Percentiles rank a stretch among this genome's conserved stretches.
Evolutionary conservation across 2,329 filamentous ascomycete genomes (phyloP).

Genomic region (Colletotrichum sp.): DNA sequence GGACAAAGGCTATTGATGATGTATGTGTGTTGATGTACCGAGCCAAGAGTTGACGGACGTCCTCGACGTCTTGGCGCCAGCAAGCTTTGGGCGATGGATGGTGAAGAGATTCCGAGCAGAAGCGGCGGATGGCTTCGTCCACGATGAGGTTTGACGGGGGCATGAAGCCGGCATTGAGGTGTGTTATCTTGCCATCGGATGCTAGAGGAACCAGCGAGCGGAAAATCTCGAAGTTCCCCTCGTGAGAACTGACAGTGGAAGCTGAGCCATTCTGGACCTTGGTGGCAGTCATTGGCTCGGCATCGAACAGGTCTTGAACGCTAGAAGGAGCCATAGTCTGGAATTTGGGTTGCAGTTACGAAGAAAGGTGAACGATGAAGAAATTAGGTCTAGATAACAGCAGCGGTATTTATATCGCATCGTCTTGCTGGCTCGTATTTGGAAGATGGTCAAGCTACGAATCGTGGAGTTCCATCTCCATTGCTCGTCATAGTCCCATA

Average conservation of each 20-base stretch:
- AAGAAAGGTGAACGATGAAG: neutral
- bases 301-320: neutral
- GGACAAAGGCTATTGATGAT: constrained; percentile 30
- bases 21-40: constrained; percentile 32
- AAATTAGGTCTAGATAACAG: rapidly evolving
- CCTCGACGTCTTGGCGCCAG: neutral
- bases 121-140: constrained; percentile 31
- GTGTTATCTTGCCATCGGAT: constrained; percentile 20
- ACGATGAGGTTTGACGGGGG: constrained; percentile 35
- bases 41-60: constrained; percentile 22
- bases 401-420: neutral
- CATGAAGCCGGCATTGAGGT: constrained; percentile 34
- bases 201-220: constrained; percentile 27
- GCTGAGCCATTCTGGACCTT: neutral
- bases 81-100: constrained; percentile 25
- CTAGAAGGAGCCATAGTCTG: neutral
- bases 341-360: neutral
- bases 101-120: constrained; percentile 29
- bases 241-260: neutral
- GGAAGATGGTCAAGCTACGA: neutral
- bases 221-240: constrained; percentile 21
- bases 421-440: neutral
- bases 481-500: neutral
- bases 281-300: neutral
- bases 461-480: neutral